Base-by-base conservation (phyloP, 352 stramenopile genomes). In the Phytophthora meadii region DNA sequence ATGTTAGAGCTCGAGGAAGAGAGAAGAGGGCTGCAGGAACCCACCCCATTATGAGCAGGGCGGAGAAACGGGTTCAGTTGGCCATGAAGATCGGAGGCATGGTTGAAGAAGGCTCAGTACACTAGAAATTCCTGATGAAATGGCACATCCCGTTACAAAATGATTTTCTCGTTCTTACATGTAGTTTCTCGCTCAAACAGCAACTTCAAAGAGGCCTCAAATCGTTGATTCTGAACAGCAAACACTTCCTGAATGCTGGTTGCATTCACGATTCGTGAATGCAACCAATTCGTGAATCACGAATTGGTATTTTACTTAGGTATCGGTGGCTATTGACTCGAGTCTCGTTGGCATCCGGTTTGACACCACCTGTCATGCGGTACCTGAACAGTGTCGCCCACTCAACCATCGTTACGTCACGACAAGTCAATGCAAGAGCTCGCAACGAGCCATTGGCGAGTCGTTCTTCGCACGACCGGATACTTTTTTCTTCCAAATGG, bases 1-100 rank as follows among this genome's bases (percentile, higher is more conserved):
- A 87, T 86, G 77, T 61, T 82, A 36, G 81, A 87, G 45, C 81
- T 89, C 46, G 69, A 81, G 51, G 66, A 79, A 42, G 68, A 79
- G 51, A 42, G 57, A 24, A 61, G 70, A 19, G 46, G 28, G 11
- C 51, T 70, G 6, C 50, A 57, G 0, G 66, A 72, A 14, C 34
- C 51, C 37, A 71, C 49, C 25, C 27, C 50, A 15, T 51, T 74
- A 56, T 74, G 59, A 69, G 30, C 2, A 49, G 27, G 37, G 30
- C 19, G 57, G 32, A 60, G 32, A 34, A 59, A 54, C 52, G 12
- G 24, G 46, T 12, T 17, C 61, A 60, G 61, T 42, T 54, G 44
- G 28, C 15, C 51, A 56, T 41, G 15, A 37, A 49, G 42, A 62
- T 52, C 24, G 15, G 32, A 27, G 50, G 37, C n/a, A 42, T 15